phyloP scores from a whole-genome alignment of 495 filamentous ascomycete genomes.

The Trichoderma virens region DNA sequence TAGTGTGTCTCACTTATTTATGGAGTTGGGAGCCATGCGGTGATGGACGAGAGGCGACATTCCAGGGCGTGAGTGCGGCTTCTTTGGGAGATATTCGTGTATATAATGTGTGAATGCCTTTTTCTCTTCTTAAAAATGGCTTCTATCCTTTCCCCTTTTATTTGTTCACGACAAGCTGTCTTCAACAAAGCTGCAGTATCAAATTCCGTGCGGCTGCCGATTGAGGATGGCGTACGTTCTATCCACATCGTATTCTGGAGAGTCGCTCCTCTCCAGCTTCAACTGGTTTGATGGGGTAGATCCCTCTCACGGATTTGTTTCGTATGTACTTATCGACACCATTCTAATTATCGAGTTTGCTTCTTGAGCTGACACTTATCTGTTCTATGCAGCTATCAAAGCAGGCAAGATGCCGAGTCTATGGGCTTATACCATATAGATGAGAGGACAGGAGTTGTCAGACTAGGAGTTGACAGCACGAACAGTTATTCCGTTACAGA shows the following conservation, averaged over 20 bases:
- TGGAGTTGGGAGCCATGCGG: neutral
- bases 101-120: neutral
- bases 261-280: slow-evolving; percentile 9
- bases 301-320: slow-evolving; percentile 59
- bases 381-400: slow-evolving; percentile 38
- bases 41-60: neutral
- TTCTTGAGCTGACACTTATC: no score
- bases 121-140: no score
- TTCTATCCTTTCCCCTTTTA: neutral
- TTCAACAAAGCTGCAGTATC: neutral
- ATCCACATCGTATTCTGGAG: slow-evolving; percentile 4
- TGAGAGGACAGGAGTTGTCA: slow-evolving; percentile 37
- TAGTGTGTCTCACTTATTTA: no score
- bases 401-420: slow-evolving; percentile 39
- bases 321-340: neutral
- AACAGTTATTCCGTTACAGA: slow-evolving; percentile 40
- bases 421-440: slow-evolving; percentile 18
- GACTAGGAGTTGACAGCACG: slow-evolving; percentile 34
- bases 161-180: neutral
- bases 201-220: neutral
- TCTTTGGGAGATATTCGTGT: neutral
- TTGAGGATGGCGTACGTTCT: slow-evolving; percentile 9
- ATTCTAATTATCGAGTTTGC: neutral
- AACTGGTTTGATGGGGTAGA: slow-evolving; percentile 32
- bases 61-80: no score